Percentiles rank a stretch among this genome's conserved stretches.
These are phyloP conservation scores for Cyberlindnera amylophila DNA, from an alignment of 805 yeast species.

Conservation along the genomic window DNA sequence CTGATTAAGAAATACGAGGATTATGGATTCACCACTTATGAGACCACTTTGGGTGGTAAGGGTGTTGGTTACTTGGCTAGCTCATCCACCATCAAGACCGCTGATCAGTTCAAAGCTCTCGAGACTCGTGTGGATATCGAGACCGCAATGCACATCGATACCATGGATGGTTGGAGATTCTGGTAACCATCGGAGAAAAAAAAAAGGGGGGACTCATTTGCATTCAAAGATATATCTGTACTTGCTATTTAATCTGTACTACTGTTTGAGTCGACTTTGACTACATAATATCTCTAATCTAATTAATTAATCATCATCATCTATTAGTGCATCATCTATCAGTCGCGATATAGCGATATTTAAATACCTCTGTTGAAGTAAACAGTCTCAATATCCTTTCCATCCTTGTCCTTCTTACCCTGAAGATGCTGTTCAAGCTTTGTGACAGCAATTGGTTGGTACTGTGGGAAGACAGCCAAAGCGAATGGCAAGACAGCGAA, in stretches of 20 bases:
- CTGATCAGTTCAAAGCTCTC: slow-evolving; percentile 36
- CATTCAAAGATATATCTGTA: too few species aligned
- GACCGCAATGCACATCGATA: slow-evolving; percentile 40
- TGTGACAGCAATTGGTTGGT: slow-evolving; percentile 54
- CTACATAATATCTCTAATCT: too few species aligned
- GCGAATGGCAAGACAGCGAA: slow-evolving; percentile 92
- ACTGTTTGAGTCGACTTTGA: too few species aligned
- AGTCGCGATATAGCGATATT: slow-evolving; percentile 7
- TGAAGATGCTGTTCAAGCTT: slow-evolving; percentile 64
- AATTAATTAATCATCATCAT: too few species aligned
- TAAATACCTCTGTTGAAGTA: slow-evolving; percentile 94
- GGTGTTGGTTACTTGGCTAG: slow-evolving; percentile 62
- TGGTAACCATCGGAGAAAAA: slow-evolving; percentile 40
- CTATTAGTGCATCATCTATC: too few species aligned
- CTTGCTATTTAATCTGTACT: too few species aligned
- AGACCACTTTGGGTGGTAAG: slow-evolving; percentile 81
- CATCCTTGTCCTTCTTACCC: slow-evolving; percentile 57
- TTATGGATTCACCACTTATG: slow-evolving; percentile 68
- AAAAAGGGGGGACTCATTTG: too few species aligned
- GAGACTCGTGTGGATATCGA: slow-evolving; percentile 46
- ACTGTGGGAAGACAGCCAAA: slow-evolving; percentile 91
- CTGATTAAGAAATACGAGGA: slow-evolving; percentile 35
- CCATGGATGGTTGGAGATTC: slow-evolving; percentile 49
- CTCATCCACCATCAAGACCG: slow-evolving; percentile 17
- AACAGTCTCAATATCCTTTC: slow-evolving; percentile 53